Evolutionary conservation across 2,329 filamentous ascomycete species (phyloP).

Genomic region (Gaeumannomyces sp.): DNA sequence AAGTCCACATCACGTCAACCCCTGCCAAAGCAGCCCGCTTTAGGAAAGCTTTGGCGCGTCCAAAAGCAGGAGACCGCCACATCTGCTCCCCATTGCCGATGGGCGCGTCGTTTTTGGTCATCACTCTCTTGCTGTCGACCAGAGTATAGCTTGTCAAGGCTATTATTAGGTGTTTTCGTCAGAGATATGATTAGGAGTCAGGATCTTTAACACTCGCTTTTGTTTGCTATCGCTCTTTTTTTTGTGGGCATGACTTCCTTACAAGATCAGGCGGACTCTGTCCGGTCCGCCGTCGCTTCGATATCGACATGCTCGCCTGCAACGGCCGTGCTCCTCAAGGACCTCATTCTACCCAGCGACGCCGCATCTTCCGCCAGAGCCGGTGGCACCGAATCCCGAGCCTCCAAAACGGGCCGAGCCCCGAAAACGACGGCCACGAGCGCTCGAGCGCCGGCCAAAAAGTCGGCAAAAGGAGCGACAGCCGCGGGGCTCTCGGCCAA

Average conservation of each 20-base stretch:
- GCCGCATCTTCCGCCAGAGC: not conserved
- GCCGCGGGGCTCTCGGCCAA: constrained; percentile 40
- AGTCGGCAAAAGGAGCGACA: constrained; percentile 19
- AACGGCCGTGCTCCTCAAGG: constrained; percentile 38
- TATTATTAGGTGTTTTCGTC: constrained; percentile 18
- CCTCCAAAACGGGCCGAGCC: constrained; percentile 16
- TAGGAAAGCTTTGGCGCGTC: not conserved
- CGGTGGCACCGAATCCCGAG: constrained; percentile 15
- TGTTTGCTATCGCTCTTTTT: constrained; percentile 23
- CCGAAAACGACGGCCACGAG: constrained; percentile 12
- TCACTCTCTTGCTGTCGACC: constrained; percentile 9
- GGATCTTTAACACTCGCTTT: constrained; percentile 20
- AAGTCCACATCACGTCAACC: not conserved
- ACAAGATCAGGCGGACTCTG: constrained; percentile 35
- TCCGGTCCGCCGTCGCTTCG: constrained; percentile 40
- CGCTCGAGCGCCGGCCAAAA: constrained; percentile 17
- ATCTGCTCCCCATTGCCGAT: not conserved
- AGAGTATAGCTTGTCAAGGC: constrained; percentile 18
- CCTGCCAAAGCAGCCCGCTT: not conserved
- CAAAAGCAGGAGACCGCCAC: not conserved
- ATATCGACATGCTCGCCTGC: constrained; percentile 41
- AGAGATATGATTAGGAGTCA: constrained; percentile 30
- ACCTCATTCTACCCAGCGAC: constrained; percentile 35
- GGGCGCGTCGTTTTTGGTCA: constrained; percentile 13
- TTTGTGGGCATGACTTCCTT: constrained; percentile 31